Base-by-base conservation (phyloP, 2,329 filamentous ascomycete genomes). In the Cryphonectria parasitica region DNA sequence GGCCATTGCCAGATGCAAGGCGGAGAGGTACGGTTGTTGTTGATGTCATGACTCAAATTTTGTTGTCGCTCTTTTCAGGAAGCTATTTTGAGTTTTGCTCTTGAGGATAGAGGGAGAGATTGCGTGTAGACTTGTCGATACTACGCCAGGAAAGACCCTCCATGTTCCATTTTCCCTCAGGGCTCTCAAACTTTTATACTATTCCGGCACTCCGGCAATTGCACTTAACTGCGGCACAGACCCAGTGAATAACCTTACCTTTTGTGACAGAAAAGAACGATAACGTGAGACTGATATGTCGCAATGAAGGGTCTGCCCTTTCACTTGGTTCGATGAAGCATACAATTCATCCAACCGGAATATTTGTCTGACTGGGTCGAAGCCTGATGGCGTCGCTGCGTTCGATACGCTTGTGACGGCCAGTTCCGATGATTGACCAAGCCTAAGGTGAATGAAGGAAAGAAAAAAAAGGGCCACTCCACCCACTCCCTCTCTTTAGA, bases 1-100 rank as follows among this genome's bases (percentile, higher is more conserved):
- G 78, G 2, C 82, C 82, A 66, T 78, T 78, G 60, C 77, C 79
- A 17, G 82, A 82, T 17, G 79, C 75, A 11, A 83, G 75, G 45
- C 77, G 77, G 43, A 82, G 78, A 28, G 76, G 71, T 11, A 77
- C 77, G 8, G 54, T 36, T n/a, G 39, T 36, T n/a, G 39, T 36
- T 5, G 31, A n/a, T 67, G 31, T 52, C 54, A 61, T 67, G 17
- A 17, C 60, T 61, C 22, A 25, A 28, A 45, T 15, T 64, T 43
- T 22, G 36, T 19, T 15, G 36, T 62, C 28, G 34, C 60, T 62
- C 7, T 19, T 62, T 41, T 41, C 2, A 36, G 11, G 60, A 36
- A 19, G 45, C 22, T 49, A 49, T 49, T 3, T 10, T 49, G 45
- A n/a, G 8, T 49, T 49, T 49, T 19, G 6, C 6, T 6, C 22